phyloP scores from a whole-genome alignment of 495 filamentous ascomycete genomes.

The Aspergillus egyptiacus region DNA sequence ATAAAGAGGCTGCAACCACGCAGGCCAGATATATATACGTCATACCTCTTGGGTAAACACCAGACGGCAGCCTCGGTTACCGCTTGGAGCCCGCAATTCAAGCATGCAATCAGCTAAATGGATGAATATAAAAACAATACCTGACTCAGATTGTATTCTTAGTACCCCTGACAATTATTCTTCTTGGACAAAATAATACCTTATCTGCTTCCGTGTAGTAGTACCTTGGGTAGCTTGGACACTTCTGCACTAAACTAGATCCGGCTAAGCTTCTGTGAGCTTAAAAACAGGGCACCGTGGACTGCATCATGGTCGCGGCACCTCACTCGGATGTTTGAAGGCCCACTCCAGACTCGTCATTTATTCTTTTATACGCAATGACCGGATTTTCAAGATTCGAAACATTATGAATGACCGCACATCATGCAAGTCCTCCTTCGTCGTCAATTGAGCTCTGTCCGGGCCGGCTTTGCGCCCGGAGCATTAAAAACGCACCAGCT shows the following conservation, averaged over 20 bases:
- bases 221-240: too few species aligned
- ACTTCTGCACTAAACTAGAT: constrained; percentile 24
- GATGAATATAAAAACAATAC: background rate
- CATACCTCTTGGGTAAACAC: too few species aligned
- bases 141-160: too few species aligned
- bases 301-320: too few species aligned
- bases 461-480: constrained; percentile 19
- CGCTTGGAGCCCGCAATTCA: too few species aligned
- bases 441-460: constrained; percentile 24
- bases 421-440: constrained; percentile 30
- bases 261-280: constrained; percentile 8
- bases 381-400: background rate
- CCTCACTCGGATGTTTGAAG: too few species aligned
- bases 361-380: background rate
- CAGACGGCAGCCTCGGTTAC: too few species aligned
- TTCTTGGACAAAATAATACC: too few species aligned
- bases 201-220: too few species aligned
- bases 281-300: too few species aligned
- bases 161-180: too few species aligned
- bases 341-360: background rate
- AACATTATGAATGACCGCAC: constrained; percentile 13
- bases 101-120: background rate
- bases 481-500: constrained; percentile 18
- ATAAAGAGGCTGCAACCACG: too few species aligned
- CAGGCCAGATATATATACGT: background rate